A percentile compares a stretch with the other conserved stretches of the same genome.
Evolutionary conservation across 768 basidiomycete species (phyloP).

Genomic region (Amanita pallidorosea): DNA sequence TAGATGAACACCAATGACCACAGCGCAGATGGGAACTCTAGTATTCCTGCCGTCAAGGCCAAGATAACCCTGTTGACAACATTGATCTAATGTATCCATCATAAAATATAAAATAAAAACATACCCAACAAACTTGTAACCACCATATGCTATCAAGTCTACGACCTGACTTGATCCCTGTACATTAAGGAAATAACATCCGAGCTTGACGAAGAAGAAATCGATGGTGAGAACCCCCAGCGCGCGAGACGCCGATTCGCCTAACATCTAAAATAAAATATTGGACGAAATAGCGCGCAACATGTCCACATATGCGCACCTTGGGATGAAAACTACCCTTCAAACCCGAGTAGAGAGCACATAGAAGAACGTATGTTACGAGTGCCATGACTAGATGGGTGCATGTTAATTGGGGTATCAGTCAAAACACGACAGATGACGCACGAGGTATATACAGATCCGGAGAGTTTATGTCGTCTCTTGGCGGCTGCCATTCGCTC

Average conservation of each 20-base stretch:
- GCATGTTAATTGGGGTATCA: conserved; percentile 1
- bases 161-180: conserved; percentile 58
- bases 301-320: conserved; percentile 10
- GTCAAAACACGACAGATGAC: conserved; percentile 10
- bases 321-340: conserved; percentile 79
- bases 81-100: not conserved
- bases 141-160: conserved; percentile 85
- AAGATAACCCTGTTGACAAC: conserved; percentile 58
- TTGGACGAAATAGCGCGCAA: not conserved
- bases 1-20: conserved; percentile 74
- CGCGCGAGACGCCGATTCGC: conserved; percentile 76
- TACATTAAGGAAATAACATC: conserved; percentile 90
- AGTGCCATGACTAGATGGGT: conserved; percentile 74
- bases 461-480: conserved; percentile 92
- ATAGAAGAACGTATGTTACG: conserved; percentile 89
- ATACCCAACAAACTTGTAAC: conserved; percentile 96
- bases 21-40: conserved; percentile 49
- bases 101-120: conserved; percentile 12
- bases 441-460: conserved; percentile 93
- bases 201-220: conserved; percentile 80
- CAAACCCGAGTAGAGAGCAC: conserved; percentile 77
- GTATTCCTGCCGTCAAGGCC: conserved; percentile 61
- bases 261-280: conserved; percentile 44
- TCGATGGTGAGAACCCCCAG: conserved; percentile 80
- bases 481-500: conserved; percentile 77